Evolutionary conservation across 192 early-diverging fungal species (phyloP), one percentile per base, ranked within the genome.

Genomic region (Kickxella alabastrina): DNA sequence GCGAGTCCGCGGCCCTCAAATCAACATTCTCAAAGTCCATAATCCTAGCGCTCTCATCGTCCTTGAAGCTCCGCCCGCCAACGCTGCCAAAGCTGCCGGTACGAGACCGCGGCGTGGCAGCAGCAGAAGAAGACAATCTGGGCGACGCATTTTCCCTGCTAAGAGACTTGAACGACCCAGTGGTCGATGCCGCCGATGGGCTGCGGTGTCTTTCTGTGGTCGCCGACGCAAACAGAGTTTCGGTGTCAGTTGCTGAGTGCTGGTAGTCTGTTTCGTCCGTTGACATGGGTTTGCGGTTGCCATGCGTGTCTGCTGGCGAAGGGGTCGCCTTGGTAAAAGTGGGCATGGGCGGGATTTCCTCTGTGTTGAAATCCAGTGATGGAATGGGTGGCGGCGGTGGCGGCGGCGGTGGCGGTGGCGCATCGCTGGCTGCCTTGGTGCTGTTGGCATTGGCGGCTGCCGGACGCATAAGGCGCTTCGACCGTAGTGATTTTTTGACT

Each of bases 401-500:
- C 17, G 28, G 52, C 18, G 38, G 29, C 13, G 41, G 25, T 9
- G 31, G 29, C 41, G 7, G 15, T 12, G 41, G 21, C 31, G 37
- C 43, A 26, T 29, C 23, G 45, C 58, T 49, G 12, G 10, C 3
- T n/a, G 43, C 42, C 41, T 22, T 42, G 31, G 14, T 26, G 40
- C 49, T 26, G 21, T 10, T 44, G 15, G 43, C 15, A 32, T 27
- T 34, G 27, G 22, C 41, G 41, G 48, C 19, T 17, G 52, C 72
- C 10, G 72, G 72, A 1, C 72, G 72, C 72, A 75, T 75, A 14
- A 75, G 64, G 18, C 72, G 59, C 49, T 75, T 75, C 5, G 60
- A 67, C 34, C 72, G 55, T 21, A 68, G 65, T 26, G 65, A 75
- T 38, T 75, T 75, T 32, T 74, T 66, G n/a, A 31, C 54, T 18